Conservation (phyloP, 352 stramenopile species). For the Pythium chondricola region DNA sequence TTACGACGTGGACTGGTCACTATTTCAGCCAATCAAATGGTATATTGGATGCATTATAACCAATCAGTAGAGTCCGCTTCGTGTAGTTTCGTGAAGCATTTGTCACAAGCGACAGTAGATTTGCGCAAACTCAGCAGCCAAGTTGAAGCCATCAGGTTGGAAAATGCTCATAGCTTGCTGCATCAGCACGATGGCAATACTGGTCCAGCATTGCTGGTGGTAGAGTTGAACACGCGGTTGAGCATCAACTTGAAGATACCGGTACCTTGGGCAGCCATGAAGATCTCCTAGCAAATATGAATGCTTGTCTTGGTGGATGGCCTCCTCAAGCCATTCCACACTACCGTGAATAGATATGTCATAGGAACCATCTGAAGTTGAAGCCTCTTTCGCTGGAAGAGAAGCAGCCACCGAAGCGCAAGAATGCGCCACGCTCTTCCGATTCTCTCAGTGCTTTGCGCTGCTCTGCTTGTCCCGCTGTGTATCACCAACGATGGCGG, state of each 20-base stretch:
- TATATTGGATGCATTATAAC: not conserved
- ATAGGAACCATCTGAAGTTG: not conserved
- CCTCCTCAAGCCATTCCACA: too few species aligned
- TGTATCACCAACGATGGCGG: too few species aligned
- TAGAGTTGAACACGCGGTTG: not conserved
- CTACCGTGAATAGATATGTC: not conserved
- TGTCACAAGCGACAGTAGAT: conserved; percentile 5
- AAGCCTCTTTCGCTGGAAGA: too few species aligned
- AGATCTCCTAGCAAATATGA: too few species aligned
- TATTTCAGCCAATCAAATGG: conserved; percentile 10
- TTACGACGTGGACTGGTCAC: not conserved
- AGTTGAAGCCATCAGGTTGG: conserved; percentile 16
- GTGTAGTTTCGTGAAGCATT: too few species aligned
- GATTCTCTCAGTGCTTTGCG: too few species aligned
- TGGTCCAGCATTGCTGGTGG: not conserved
- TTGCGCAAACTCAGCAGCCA: conserved; percentile 21
- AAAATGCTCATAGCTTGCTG: conserved; percentile 15
- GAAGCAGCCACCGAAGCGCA: too few species aligned
- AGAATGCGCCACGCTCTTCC: too few species aligned
- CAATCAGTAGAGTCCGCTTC: conserved; percentile 2
- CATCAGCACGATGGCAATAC: too few species aligned
- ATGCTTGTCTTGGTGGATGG: too few species aligned
- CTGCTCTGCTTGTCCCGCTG: too few species aligned
- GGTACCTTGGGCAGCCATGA: too few species aligned
- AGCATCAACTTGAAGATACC: not conserved